Conservation (phyloP, 768 basidiomycete genomes). For the Leccinum aurantiacum region DNA sequence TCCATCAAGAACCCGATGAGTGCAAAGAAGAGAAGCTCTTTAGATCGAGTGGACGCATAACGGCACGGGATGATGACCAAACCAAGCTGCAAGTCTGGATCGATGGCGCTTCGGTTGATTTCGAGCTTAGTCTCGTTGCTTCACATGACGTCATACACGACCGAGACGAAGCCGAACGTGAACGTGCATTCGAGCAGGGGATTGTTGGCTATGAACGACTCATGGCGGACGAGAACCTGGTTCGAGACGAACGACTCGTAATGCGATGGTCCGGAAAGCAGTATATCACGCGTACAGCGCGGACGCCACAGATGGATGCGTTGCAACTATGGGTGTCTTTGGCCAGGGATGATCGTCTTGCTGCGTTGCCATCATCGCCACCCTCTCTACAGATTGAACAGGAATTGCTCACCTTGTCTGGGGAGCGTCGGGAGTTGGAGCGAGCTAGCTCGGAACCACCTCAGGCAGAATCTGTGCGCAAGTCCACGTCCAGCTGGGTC, state of each 20-base stretch:
- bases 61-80: constrained; percentile 57
- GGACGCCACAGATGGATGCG: constrained; percentile 72
- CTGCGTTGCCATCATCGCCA: constrained; percentile 12
- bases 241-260: constrained; percentile 64
- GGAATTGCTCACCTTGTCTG: constrained; percentile 21
- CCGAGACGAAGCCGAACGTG: constrained; percentile 53
- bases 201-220: constrained; percentile 66
- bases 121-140: constrained; percentile 70
- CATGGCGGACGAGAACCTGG: constrained; percentile 60
- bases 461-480: constrained; percentile 34
- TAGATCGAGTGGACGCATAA: constrained; percentile 56
- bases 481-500: constrained; percentile 65
- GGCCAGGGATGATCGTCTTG: constrained; percentile 27
- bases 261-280: constrained; percentile 69
- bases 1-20: constrained; percentile 6
- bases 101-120: constrained; percentile 58
- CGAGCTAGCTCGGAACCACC: constrained; percentile 41
- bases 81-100: constrained; percentile 64
- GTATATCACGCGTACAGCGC: constrained; percentile 79
- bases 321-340: constrained; percentile 58
- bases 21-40: constrained; percentile 26
- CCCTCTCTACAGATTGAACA: constrained; percentile 30
- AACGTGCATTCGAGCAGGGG: constrained; percentile 53
- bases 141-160: constrained; percentile 31
- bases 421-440: constrained; percentile 32